A percentile compares a stretch with the other conserved stretches of the same genome.
phyloP scores from a whole-genome alignment of 768 basidiomycete species.

The Auricularia sp. region DNA sequence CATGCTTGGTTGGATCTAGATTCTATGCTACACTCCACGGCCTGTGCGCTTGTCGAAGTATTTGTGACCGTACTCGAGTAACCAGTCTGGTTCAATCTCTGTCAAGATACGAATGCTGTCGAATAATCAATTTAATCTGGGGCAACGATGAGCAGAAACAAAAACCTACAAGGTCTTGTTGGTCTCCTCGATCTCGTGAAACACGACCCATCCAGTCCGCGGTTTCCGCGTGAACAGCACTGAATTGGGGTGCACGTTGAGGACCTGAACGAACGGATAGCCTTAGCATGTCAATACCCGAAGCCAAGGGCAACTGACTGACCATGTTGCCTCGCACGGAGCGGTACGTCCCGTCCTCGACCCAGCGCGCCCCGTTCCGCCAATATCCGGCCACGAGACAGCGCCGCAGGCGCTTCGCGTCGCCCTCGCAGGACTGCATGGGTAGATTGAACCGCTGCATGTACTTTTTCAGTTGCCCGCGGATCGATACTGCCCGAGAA shows the following conservation, averaged over 20 bases:
- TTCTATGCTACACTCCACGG: neutral
- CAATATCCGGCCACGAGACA: conserved; percentile 92
- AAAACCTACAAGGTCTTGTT: conserved; percentile 76
- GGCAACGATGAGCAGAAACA: too few relatives aligned
- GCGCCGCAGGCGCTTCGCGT: conserved; percentile 68
- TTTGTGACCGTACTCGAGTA: conserved; percentile 42
- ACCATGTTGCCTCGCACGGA: conserved; percentile 81
- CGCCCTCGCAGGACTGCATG: conserved; percentile 80
- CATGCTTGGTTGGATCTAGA: neutral
- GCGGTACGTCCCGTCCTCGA: conserved; percentile 87
- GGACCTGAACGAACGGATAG: conserved; percentile 35
- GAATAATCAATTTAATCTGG: neutral
- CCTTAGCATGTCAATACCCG: neutral
- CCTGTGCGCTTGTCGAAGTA: conserved; percentile 26
- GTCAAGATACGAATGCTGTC: conserved; percentile 82
- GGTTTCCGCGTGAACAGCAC: conserved; percentile 91
- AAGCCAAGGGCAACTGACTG: conserved; percentile 16
- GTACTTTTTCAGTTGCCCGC: conserved; percentile 91
- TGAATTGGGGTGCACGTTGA: conserved; percentile 90
- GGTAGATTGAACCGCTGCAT: conserved; percentile 83
- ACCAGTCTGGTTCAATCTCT: conserved; percentile 93
- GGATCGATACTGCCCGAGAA: conserved; percentile 88
- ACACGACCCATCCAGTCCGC: conserved; percentile 85
- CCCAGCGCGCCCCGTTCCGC: conserved; percentile 86
- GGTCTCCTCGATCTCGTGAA: conserved; percentile 93